Conservation (phyloP, 169 alveolate species). For the Miamiensis avidus region DNA sequence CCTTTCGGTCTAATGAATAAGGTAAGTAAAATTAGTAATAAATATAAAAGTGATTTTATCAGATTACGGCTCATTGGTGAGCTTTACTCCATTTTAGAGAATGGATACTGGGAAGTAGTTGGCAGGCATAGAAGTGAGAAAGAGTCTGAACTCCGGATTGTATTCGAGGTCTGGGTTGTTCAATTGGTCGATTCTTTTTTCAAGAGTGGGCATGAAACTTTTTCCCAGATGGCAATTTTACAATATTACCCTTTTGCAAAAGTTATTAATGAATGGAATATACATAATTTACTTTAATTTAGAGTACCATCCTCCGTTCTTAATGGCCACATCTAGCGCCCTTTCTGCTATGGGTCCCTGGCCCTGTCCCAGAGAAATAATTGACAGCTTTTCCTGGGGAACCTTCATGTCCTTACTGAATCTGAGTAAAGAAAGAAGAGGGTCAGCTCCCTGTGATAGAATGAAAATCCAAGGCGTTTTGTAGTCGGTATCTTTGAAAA, state of each 20-base stretch:
- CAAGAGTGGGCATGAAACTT: conserved; percentile 83
- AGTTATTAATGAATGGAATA: conserved; percentile 47
- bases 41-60: no score
- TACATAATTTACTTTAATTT: no score
- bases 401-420: conserved; percentile 75
- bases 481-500: conserved; percentile 81
- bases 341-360: conserved; percentile 76
- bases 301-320: conserved; percentile 49
- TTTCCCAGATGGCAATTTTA: conserved; percentile 81
- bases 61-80: conserved; percentile 84
- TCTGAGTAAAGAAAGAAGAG: conserved; percentile 82
- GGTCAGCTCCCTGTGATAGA: conserved; percentile 93
- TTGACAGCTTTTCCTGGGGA: conserved; percentile 47
- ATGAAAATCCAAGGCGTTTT: conserved; percentile 91
- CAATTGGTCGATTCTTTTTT: conserved; percentile 62
- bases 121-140: conserved; percentile 87
- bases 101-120: conserved; percentile 85
- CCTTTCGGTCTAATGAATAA: conserved; percentile 75
- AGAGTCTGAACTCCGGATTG: conserved; percentile 76
- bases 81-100: conserved; percentile 82
- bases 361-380: conserved; percentile 86
- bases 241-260: conserved; percentile 54
- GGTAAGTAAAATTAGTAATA: no score
- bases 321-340: conserved; percentile 51
- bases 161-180: conserved; percentile 48